These are phyloP conservation scores for Sanguinoderma infundibulare DNA, from an alignment of 1,284 basidiomycete genomes.

Conservation along the genomic window DNA sequence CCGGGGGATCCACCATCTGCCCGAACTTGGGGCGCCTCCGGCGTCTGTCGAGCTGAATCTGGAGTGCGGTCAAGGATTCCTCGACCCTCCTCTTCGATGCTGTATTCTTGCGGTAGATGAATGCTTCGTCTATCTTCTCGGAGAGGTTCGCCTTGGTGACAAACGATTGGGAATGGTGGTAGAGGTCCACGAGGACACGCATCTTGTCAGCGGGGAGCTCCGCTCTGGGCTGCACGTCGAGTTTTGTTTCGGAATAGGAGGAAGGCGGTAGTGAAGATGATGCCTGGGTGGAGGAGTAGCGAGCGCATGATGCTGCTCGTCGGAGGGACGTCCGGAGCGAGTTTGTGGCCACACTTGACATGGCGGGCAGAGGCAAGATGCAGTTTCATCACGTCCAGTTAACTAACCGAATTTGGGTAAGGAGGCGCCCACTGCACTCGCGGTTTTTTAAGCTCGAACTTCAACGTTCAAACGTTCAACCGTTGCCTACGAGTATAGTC, in stretches of 20 bases:
- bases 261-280: conserved; percentile 5
- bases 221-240: conserved; percentile 30
- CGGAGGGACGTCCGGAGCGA: conserved; percentile 23
- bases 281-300: conserved; percentile 21
- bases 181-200: conserved; percentile 72
- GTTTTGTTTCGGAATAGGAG: conserved; percentile 10
- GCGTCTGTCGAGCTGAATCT: conserved; percentile 27
- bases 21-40: conserved; percentile 45
- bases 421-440: background rate
- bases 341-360: conserved; percentile 21
- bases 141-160: conserved; percentile 72
- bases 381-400: conserved; percentile 18
- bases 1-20: conserved; percentile 1
- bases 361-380: conserved; percentile 22
- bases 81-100: conserved; percentile 3
- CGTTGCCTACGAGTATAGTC: too few relatives aligned
- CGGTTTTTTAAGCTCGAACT: too few relatives aligned
- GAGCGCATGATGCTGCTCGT: conserved; percentile 14
- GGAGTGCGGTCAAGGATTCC: conserved; percentile 11
- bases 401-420: background rate
- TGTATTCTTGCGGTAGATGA: conserved; percentile 33
- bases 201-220: conserved; percentile 61
- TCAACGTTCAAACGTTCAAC: too few relatives aligned
- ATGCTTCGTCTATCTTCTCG: conserved; percentile 65
- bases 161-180: conserved; percentile 70